A percentile compares a stretch with the other conserved stretches of the same genome.
These are phyloP conservation scores for Penicillium sp. DNA, from an alignment of 2,329 filamentous ascomycete genomes.

Conservation along the genomic window DNA sequence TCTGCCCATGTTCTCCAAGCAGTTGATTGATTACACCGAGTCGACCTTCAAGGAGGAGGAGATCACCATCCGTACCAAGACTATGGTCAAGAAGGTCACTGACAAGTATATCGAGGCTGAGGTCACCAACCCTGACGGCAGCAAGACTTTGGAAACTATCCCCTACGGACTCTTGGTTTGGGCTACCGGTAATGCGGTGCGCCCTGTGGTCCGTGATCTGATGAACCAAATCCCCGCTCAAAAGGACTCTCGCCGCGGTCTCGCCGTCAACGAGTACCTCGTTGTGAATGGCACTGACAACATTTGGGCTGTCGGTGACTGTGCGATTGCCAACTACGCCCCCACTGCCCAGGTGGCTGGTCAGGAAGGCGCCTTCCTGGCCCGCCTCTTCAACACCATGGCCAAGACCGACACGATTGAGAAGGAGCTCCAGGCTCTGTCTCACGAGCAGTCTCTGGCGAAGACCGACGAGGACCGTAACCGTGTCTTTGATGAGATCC, in stretches of 20 bases:
- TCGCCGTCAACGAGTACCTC: constrained; percentile 97
- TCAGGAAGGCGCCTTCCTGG: constrained; percentile 93
- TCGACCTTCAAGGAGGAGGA: constrained; percentile 98
- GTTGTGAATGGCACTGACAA: constrained; percentile 96
- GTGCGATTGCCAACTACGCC: constrained; percentile 93
- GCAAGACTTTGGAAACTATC: constrained; percentile 72
- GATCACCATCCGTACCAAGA: constrained; percentile 96
- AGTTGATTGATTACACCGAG: constrained; percentile 98
- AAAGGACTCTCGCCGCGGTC: constrained; percentile 87
- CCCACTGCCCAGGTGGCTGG: constrained; percentile 94
- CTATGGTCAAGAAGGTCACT: constrained; percentile 96
- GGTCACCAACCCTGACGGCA: constrained; percentile 71
- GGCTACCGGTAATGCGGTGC: constrained; percentile 94
- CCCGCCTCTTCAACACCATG: constrained; percentile 97
- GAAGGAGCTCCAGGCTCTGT: constrained; percentile 64
- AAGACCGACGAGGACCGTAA: constrained; percentile 56
- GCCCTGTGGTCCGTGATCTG: constrained; percentile 82
- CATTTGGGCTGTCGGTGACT: constrained; percentile 97
- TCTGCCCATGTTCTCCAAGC: constrained; percentile 96
- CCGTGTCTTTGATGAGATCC: constrained; percentile 66
- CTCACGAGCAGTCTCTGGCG: constrained; percentile 59
- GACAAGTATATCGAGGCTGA: constrained; percentile 91
- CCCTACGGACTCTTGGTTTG: constrained; percentile 95
- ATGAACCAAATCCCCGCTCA: constrained; percentile 90
- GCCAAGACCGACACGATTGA: constrained; percentile 86